Evolutionary conservation across 2,329 filamentous ascomycete genomes (phyloP).

Genomic region (Sporothrix globosa): DNA sequence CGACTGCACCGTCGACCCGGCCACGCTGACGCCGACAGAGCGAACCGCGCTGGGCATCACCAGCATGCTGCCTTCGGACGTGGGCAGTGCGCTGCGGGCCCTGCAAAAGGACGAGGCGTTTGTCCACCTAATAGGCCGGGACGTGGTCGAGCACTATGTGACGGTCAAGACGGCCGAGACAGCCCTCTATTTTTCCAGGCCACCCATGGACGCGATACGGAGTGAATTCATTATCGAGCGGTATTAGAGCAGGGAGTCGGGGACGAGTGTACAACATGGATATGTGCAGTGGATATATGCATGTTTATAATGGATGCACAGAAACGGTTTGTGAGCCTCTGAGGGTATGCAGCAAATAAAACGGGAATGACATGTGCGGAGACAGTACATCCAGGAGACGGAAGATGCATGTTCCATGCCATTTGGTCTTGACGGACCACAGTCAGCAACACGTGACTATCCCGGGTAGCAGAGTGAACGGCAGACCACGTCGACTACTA

Average conservation of each 20-base stretch:
- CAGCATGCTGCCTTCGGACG: constrained; percentile 56
- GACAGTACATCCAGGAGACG: not conserved
- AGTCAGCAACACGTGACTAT: not conserved
- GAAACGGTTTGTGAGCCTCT: not conserved
- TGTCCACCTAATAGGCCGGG: constrained; percentile 50
- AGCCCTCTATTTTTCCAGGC: constrained; percentile 46
- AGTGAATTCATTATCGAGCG: constrained; percentile 66
- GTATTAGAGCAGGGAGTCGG: constrained; percentile 50
- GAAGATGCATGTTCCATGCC: not conserved
- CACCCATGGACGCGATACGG: constrained; percentile 53
- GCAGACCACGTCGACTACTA: no score
- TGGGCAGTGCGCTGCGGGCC: constrained; percentile 59
- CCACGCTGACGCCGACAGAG: constrained; percentile 51
- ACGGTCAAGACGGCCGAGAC: constrained; percentile 63
- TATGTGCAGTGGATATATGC: no score
- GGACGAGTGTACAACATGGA: no score
- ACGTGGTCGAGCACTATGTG: constrained; percentile 60
- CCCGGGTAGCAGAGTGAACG: not conserved
- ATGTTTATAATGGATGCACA: constrained; percentile 12
- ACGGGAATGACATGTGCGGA: constrained; percentile 21
- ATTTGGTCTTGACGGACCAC: not conserved
- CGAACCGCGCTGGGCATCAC: constrained; percentile 57
- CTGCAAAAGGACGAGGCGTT: constrained; percentile 56
- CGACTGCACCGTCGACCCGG: constrained; percentile 62
- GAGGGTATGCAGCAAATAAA: constrained; percentile 9